phyloP scores from a whole-genome alignment of 495 filamentous ascomycete species.

The Alectoria sarmentosa region DNA sequence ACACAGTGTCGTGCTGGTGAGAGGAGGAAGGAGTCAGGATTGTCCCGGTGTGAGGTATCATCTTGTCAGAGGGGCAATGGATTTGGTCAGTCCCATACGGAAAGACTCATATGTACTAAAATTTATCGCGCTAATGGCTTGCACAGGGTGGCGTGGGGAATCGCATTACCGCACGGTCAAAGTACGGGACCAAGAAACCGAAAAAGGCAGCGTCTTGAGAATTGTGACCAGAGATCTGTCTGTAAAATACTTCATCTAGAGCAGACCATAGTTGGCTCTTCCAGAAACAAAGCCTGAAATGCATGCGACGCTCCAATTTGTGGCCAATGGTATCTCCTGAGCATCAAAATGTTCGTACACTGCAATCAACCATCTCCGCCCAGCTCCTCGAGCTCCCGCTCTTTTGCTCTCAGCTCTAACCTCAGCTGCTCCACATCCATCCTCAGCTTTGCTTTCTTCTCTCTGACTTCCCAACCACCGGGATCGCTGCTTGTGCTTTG shows the following conservation, averaged over 20 bases:
- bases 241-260: not conserved
- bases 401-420: conserved; percentile 64
- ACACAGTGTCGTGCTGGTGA: conserved; percentile 91
- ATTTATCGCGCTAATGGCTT: conserved; percentile 22
- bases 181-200: conserved; percentile 98
- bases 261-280: not conserved
- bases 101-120: conserved; percentile 14
- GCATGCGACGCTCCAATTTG: conserved; percentile 7
- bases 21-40: conserved; percentile 89
- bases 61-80: conserved; percentile 82
- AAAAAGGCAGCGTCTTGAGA: conserved; percentile 42
- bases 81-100: conserved; percentile 65
- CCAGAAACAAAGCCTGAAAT: not conserved
- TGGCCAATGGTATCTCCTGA: conserved; percentile 9
- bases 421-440: conserved; percentile 73
- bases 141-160: conserved; percentile 82
- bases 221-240: not conserved
- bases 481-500: conserved; percentile 42
- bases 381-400: conserved; percentile 69
- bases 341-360: not conserved
- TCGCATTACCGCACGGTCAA: conserved; percentile 75
- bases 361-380: conserved; percentile 23
- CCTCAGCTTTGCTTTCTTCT: conserved; percentile 58
- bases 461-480: conserved; percentile 39
- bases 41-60: conserved; percentile 97